Conservation (phyloP, 352 stramenopile genomes). For the Pythium guiyangense region DNA sequence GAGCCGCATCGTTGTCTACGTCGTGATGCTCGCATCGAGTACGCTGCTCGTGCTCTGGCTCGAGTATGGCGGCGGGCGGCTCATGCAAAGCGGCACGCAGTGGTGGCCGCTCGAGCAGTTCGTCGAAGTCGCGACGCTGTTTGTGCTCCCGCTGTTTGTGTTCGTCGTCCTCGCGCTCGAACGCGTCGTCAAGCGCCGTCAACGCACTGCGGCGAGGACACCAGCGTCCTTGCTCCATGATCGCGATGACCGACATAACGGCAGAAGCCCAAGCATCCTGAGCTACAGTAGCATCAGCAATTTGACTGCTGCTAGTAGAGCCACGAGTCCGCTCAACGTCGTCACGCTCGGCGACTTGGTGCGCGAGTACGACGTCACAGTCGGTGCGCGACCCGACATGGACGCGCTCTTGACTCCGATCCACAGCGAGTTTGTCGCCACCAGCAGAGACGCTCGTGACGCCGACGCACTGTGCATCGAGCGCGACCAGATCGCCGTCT, state of each 20-base stretch:
- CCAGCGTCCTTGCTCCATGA: too few relatives aligned
- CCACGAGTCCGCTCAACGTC: slow-evolving; percentile 10
- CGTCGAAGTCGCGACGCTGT: slow-evolving; percentile 32
- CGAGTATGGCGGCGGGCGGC: slow-evolving; percentile 23
- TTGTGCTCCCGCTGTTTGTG: slow-evolving; percentile 24
- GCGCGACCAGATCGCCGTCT: slow-evolving; percentile 21
- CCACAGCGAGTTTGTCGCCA: slow-evolving; percentile 10
- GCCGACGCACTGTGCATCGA: not conserved
- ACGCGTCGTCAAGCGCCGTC: not conserved
- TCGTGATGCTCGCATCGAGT: slow-evolving; percentile 18
- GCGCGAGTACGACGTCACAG: slow-evolving; percentile 18
- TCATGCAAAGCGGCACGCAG: slow-evolving; percentile 30
- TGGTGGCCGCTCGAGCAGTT: slow-evolving; percentile 49
- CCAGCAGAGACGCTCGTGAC: not conserved
- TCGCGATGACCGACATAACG: too few relatives aligned
- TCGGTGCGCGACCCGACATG: slow-evolving; percentile 28
- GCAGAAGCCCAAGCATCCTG: not conserved
- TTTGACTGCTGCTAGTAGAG: not conserved
- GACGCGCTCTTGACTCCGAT: slow-evolving; percentile 23
- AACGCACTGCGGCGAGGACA: too few relatives aligned
- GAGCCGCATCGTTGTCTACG: slow-evolving; percentile 24
- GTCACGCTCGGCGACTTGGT: slow-evolving; percentile 25
- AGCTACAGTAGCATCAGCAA: not conserved
- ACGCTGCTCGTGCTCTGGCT: slow-evolving; percentile 30
- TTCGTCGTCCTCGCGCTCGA: slow-evolving; percentile 22